Evolutionary conservation across 495 filamentous ascomycete species (phyloP).

Genomic region (Penicillium riverlandense): DNA sequence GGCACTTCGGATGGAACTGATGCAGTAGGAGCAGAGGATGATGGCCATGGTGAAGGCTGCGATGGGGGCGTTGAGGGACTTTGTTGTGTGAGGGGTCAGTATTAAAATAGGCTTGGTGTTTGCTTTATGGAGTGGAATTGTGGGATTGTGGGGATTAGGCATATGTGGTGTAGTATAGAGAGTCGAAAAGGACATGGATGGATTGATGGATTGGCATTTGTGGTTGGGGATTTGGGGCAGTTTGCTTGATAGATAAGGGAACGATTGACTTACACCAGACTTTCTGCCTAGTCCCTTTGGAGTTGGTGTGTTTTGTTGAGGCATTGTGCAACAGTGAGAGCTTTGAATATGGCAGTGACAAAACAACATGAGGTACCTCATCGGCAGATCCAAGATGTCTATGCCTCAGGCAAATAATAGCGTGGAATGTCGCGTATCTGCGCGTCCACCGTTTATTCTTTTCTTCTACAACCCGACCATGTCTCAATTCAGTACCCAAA

Average conservation of each 20-base stretch:
- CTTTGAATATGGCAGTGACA: too few relatives aligned
- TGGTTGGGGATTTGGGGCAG: too few relatives aligned
- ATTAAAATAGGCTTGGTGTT: neutral
- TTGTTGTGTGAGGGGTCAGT: neutral
- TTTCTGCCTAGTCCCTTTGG: slow-evolving; percentile 12
- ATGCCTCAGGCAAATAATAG: too few relatives aligned
- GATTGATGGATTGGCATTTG: neutral
- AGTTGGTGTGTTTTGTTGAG: slow-evolving; percentile 5
- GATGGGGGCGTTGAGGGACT: slow-evolving; percentile 42
- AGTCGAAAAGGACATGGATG: neutral
- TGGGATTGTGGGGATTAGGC: neutral
- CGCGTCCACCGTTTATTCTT: too few relatives aligned
- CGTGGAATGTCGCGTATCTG: too few relatives aligned
- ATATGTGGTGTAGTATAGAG: neutral
- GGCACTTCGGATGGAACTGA: slow-evolving; percentile 42
- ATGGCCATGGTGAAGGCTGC: slow-evolving; percentile 45
- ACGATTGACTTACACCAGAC: slow-evolving; percentile 13
- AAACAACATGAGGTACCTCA: too few relatives aligned
- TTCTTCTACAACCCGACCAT: too few relatives aligned
- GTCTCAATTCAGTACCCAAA: too few relatives aligned
- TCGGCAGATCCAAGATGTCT: too few relatives aligned
- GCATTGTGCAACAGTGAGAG: slow-evolving; percentile 2
- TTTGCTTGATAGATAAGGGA: neutral
- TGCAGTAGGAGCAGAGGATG: slow-evolving; percentile 40
- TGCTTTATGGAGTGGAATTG: neutral